A percentile compares a stretch with the other conserved stretches of the same genome.
phyloP scores from a whole-genome alignment of 176 grass and related monocot genomes.

The Avena insularis region DNA sequence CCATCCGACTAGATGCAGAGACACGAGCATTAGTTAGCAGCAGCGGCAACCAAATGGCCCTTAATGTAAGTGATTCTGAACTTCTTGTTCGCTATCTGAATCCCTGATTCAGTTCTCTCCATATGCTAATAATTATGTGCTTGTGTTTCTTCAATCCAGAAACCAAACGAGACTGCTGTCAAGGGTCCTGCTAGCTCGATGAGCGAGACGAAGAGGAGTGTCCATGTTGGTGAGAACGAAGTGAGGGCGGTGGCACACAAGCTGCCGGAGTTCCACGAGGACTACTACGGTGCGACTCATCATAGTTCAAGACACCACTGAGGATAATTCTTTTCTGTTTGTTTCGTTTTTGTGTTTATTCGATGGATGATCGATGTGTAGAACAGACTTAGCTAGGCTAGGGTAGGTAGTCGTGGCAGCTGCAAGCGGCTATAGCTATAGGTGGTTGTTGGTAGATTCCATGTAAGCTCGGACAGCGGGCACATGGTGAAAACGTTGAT shows the following conservation, averaged over 20 bases:
- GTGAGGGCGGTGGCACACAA: slow-evolving; percentile 45
- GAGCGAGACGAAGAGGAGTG: slow-evolving; percentile 37
- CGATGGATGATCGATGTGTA: not conserved
- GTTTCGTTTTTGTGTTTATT: not conserved
- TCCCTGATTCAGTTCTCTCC: not conserved
- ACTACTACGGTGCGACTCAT: slow-evolving; percentile 74
- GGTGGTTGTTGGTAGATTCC: not conserved
- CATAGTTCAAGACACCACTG: slow-evolving; percentile 76
- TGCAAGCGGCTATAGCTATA: slow-evolving; percentile 7
- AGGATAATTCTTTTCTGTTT: not conserved
- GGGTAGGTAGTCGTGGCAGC: not conserved
- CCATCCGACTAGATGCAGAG: slow-evolving; percentile 59
- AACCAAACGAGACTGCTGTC: slow-evolving; percentile 18
- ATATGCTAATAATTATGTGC: slow-evolving; percentile 14
- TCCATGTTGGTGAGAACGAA: not conserved
- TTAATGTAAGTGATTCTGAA: slow-evolving; percentile 44
- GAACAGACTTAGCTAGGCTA: slow-evolving; percentile 39
- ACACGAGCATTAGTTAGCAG: not conserved
- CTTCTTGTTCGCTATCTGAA: not conserved
- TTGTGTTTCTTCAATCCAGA: slow-evolving; percentile 40
- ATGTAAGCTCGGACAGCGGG: slow-evolving; percentile 28
- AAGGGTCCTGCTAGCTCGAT: not conserved
- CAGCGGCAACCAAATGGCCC: not conserved
- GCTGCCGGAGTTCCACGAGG: slow-evolving; percentile 68
- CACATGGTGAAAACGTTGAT: slow-evolving; percentile 1